Percentiles rank a stretch among this genome's conserved stretches.
These are phyloP conservation scores for Fusarium haematococcum DNA, from an alignment of 2,329 filamentous ascomycete genomes.

Conservation along the genomic window DNA sequence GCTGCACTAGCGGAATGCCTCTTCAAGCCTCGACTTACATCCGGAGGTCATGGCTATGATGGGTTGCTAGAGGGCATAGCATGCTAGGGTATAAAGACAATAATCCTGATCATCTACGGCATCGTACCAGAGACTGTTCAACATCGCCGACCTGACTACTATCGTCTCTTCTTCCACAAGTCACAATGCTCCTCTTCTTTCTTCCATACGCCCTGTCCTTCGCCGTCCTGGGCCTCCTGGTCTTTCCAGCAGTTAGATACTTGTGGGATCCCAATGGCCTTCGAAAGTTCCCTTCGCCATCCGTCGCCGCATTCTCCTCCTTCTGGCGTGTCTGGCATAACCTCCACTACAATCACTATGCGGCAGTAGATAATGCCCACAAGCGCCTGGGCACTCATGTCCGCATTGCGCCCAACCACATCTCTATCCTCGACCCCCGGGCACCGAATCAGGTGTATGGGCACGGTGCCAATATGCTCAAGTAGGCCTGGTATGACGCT, in stretches of 20 bases:
- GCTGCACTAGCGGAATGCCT: too few species aligned
- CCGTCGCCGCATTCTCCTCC: neutral
- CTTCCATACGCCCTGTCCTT: neutral
- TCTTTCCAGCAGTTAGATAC: neutral
- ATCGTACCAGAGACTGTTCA: too few species aligned
- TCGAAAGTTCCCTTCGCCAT: slow-evolving; percentile 3
- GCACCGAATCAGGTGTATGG: slow-evolving; percentile 10
- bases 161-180: neutral
- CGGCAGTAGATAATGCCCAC: slow-evolving; percentile 6
- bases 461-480: slow-evolving; percentile 11
- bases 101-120: neutral
- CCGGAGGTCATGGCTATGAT: too few species aligned
- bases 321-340: slow-evolving; percentile 8
- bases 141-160: neutral
- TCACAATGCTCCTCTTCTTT: neutral
- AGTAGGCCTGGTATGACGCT: slow-evolving; percentile 16
- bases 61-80: too few species aligned
- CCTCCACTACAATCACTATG: slow-evolving; percentile 2
- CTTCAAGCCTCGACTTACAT: too few species aligned
- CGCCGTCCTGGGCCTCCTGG: neutral
- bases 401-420: slow-evolving; percentile 18
- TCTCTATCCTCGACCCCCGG: slow-evolving; percentile 7
- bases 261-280: neutral
- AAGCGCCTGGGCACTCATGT: slow-evolving; percentile 7
- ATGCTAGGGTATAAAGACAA: too few species aligned